Evolutionary conservation across 192 early-diverging fungal genomes (phyloP).

Genomic region (Powellomyces hirtus): DNA sequence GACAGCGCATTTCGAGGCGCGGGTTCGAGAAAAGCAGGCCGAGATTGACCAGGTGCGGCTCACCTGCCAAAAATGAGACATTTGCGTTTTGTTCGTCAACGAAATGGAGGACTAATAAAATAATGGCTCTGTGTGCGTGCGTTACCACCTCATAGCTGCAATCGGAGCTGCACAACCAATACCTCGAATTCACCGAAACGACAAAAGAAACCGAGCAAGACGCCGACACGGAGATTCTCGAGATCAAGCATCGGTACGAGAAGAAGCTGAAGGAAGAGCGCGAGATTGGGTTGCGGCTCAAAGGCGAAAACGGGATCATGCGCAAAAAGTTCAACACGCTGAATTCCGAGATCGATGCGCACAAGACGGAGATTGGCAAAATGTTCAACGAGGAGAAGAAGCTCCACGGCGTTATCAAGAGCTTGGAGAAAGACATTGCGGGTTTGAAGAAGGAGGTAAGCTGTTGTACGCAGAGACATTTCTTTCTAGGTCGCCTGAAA

Average conservation of each 20-base stretch:
- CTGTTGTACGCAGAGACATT: conserved; percentile 29
- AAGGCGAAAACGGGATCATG: conserved; percentile 68
- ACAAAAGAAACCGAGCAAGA: conserved; percentile 59
- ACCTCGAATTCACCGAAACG: conserved; percentile 56
- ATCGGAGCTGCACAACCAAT: conserved; percentile 49
- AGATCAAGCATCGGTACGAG: conserved; percentile 58
- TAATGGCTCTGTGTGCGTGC: no score
- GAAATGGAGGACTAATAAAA: no score
- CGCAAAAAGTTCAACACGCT: conserved; percentile 65
- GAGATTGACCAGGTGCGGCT: conserved; percentile 55
- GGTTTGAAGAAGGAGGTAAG: conserved; percentile 62
- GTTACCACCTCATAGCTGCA: conserved; percentile 52
- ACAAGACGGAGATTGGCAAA: conserved; percentile 59
- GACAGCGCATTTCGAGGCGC: conserved; percentile 53
- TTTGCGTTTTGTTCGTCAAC: no score
- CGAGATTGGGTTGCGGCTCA: conserved; percentile 57
- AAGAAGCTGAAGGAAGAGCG: conserved; percentile 56
- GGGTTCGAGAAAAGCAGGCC: conserved; percentile 50
- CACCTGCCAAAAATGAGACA: no score
- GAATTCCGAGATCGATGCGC: conserved; percentile 59
- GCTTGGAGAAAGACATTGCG: conserved; percentile 63
- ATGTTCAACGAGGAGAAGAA: conserved; percentile 63
- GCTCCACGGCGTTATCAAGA: conserved; percentile 60
- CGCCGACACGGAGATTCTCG: conserved; percentile 58
- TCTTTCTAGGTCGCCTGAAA: no score